Evolutionary conservation across 192 early-diverging fungal species (phyloP), one percentile per base, ranked within the genome.

Genomic region (Coemansia javaensis): DNA sequence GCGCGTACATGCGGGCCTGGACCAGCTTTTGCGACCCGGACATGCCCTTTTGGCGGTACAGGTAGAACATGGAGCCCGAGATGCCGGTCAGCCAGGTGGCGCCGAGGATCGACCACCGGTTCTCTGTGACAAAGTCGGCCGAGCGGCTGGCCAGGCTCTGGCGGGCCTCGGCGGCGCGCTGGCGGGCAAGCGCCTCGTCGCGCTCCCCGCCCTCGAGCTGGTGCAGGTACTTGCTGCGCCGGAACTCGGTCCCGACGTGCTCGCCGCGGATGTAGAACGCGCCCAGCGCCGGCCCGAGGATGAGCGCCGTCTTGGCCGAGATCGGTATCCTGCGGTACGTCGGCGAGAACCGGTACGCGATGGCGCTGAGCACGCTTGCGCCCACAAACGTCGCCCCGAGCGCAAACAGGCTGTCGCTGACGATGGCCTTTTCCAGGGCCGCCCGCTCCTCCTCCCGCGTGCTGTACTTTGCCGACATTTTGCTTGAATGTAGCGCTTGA

Each of bases 1-100:
- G 85, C 6, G 85, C 80, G 56, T 83, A 85, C 80, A 86, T 82
- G 53, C 85, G 79, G 1, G 85, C 85, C 52, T 86, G 83, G 2
- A 85, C 83, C 2, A 80, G 27, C 47, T 85, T 84, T 50, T 86
- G 83, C n/a, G 79, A 66, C 6, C 54, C 56, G 1, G 71, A 60
- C 52, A 86, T 72, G 18, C 81, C 68, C 54, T 73, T 78, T 43
- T 78, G 50, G 37, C 58, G 41, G 14, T 66, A 66, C 34, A 78
- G 24, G 34, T 73, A 59, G 24, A 53, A 47, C 0, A 63, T 9
- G 1, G 76, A 56, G 4, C 65, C 63, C 14, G 60, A 50, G 25
- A 78, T 73, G 15, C 76, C 61, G 2, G 58, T 45, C 18, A 67
- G 44, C 76, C 76, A 78, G n/a, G 76, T 73, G 35, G 48, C 54